Evolutionary conservation across 208 protist species (phyloP), one percentile per base, ranked within the genome.

Genomic region (Angomonas deanei): DNA sequence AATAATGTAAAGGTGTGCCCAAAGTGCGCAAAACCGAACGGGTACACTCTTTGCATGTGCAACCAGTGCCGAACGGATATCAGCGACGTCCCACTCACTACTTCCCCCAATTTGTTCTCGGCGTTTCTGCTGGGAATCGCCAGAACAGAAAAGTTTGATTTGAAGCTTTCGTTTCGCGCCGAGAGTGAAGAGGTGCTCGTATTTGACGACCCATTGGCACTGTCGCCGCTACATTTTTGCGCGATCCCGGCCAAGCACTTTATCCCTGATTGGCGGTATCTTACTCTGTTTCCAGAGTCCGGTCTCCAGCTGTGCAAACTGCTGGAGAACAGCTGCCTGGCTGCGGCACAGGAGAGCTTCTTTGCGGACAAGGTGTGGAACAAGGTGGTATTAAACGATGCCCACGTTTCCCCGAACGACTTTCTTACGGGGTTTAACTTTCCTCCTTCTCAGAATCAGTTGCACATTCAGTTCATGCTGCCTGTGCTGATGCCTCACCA

Each of bases 361-460:
- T 50, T 72, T n/a, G 23, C 34, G 21, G 62, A 73, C 48, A 13
- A 13, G 2, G 54, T 17, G 47, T 72, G 70, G 70, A 15, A 53
- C 1, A 8, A 13, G 10, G 58, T 61, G 21, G 61, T 76, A 23
- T 42, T 75, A 38, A 32, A 24, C 6, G 57, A 67, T 19, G 24
- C 28, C 17, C 8, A 46, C 11, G 38, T 23, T 24, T 32, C 24
- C 8, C 21, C 53, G 6, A 26, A 52, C 49, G 64, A 76, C 52
- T 70, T 86, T 53, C 23, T 63, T 4, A 39, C 55, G 28, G 83
- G 86, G 19, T 91, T 85, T 71, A 93, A 91, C 70, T 90, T 67
- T 65, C 83, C 86, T 1, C 83, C 86, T 0, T 91, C 83, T 24
- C 86, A 93, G 59, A 88, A 88, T 50, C 86, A 93, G 48, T 74